Base-by-base conservation (phyloP, 2,329 filamentous ascomycete species). In the Bipolaris sorokiniana region DNA sequence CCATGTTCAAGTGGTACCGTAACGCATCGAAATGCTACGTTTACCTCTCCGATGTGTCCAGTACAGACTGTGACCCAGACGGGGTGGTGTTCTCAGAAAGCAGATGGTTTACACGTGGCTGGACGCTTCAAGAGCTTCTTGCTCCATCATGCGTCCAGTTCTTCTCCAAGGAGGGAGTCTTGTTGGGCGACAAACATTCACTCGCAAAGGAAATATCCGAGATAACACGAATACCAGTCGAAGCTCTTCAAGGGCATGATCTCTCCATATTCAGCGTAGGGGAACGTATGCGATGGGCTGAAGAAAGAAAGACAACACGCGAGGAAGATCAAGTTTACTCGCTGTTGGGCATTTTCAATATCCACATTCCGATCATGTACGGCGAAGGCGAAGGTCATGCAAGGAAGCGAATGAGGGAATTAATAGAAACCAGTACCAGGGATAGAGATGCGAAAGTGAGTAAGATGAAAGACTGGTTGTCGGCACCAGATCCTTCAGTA, bases 401-500 rank as follows among this genome's bases (percentile, higher is more conserved):
- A 23, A 31, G 31, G 3, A 3, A 36, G 18, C 28, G 45, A 26
- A n/a, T 47, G 45, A 13, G n/a, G 11, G 13, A 7, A 47, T 3
- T n/a, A 16, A 7, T 36, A 18, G 11, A 15, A 23, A 13, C 23
- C 23, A 36, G 1, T 61, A 4, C 7, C 60, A 5, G 57, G 64
- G n/a, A 3, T 6, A 45, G n/a, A 45, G 26, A n/a, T n/a, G 23
- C 9, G 18, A 45, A 7, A 45, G 51, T 54, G 48, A 22, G 36
- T 26, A 57, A 61, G 38, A 65, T 71, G 20, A 49, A 58, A 23
- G 20, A 48, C 6, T 78, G 75, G 76, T 64, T 78, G 1, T 70
- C 68, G 1, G 64, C 75, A 3, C 68, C 76, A 18, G 73, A 79
- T 56, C 70, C 73, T 2, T 75, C 72, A 5, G 68, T 58, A 3